Evolutionary conservation across 352 stramenopile species (phyloP).

Genomic region (Nothophytophthora sp.): DNA sequence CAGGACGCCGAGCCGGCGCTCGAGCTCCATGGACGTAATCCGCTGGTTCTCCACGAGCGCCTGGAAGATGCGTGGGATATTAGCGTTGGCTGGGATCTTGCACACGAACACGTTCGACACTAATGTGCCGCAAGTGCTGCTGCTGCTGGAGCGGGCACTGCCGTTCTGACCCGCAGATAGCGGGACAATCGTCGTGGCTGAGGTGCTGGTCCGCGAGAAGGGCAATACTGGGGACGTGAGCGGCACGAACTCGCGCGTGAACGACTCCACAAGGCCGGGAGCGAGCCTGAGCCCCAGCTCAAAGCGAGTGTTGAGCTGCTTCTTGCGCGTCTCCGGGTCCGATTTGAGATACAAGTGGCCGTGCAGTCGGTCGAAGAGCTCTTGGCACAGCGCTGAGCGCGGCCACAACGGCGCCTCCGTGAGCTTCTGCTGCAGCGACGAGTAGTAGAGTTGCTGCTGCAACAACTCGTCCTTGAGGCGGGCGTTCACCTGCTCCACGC

Average conservation of each 20-base stretch:
- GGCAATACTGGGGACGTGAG: constrained; percentile 33
- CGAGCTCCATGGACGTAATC: constrained; percentile 32
- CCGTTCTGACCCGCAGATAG: constrained; percentile 10
- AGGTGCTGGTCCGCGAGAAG: constrained; percentile 42
- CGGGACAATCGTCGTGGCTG: constrained; percentile 17
- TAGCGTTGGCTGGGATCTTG: constrained; percentile 40
- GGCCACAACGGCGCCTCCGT: constrained; percentile 41
- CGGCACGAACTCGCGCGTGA: constrained; percentile 36
- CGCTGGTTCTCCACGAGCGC: constrained; percentile 34
- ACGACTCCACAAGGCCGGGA: constrained; percentile 32
- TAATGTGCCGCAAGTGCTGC: constrained; percentile 28
- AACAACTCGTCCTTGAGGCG: constrained; percentile 50
- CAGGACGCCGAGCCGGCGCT: constrained; percentile 37
- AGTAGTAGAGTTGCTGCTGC: constrained; percentile 60
- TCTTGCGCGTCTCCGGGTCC: constrained; percentile 9
- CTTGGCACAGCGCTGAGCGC: constrained; percentile 30
- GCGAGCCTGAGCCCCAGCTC: constrained; percentile 29
- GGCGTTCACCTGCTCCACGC: constrained; percentile 48
- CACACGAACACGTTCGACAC: constrained; percentile 61
- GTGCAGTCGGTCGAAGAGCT: constrained; percentile 49
- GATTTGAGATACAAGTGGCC: constrained; percentile 28
- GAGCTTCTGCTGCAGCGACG: constrained; percentile 45
- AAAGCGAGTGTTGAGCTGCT: constrained; percentile 35
- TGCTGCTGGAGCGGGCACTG: constrained; percentile 7
- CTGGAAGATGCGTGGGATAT: constrained; percentile 36